Conservation (phyloP, 148 eudicot species). For the Rhododendron griersonianum region DNA sequence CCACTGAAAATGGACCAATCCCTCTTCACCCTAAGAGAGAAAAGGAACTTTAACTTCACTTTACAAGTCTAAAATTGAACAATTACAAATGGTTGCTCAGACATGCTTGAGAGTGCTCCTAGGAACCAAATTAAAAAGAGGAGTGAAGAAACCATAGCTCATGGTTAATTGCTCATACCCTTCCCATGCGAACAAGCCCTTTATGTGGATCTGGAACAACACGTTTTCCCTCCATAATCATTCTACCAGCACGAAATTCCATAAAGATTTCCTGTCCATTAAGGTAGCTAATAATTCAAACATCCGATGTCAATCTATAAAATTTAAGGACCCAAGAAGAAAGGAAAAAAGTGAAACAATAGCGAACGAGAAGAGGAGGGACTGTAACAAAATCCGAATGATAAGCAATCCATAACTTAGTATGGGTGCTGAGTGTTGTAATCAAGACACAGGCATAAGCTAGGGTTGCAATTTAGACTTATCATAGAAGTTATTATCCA, state of each 20-base stretch:
- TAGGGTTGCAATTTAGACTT: neutral
- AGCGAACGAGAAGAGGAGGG: neutral
- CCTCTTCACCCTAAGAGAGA: slow-evolving; percentile 75
- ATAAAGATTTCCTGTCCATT: slow-evolving; percentile 50
- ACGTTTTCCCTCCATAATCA: slow-evolving; percentile 74
- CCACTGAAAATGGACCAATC: slow-evolving; percentile 89
- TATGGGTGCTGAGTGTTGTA: neutral
- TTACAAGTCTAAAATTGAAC: neutral
- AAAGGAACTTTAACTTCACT: neutral
- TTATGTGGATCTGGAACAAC: slow-evolving; percentile 88
- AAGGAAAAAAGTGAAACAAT: neutral
- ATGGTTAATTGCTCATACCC: slow-evolving; percentile 39
- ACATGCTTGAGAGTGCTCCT: neutral
- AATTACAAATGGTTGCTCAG: neutral
- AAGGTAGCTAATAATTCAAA: neutral
- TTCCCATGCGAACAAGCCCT: slow-evolving; percentile 81
- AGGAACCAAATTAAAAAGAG: neutral
- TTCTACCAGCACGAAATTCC: slow-evolving; percentile 97
- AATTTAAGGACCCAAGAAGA: neutral
- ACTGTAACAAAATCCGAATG: neutral
- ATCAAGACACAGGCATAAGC: neutral
- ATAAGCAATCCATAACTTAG: neutral
- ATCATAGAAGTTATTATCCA: neutral
- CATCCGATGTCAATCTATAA: neutral
- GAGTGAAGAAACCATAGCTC: neutral